A percentile compares a stretch with the other conserved stretches of the same genome.
Conservation (phyloP, 2,329 filamentous ascomycete genomes). For the Xylariaceae sp. region DNA sequence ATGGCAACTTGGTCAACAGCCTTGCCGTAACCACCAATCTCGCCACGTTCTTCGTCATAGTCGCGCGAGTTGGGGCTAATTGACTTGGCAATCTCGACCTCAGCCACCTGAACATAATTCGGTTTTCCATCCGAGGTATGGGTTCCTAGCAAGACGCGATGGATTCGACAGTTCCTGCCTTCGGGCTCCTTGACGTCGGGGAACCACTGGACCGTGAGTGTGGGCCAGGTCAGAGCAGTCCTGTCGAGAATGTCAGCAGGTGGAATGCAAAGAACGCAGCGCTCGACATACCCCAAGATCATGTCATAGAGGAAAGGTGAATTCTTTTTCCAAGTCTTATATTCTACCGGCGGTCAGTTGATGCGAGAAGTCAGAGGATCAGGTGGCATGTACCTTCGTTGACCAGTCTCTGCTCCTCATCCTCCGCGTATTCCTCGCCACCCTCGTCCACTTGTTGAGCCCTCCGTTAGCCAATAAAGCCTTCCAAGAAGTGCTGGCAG, state of each 20-base stretch:
- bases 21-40: conserved; percentile 88
- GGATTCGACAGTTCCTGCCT: conserved; percentile 79
- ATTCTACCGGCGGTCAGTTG: conserved; percentile 53
- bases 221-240: conserved; percentile 94
- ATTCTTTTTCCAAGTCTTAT: conserved; percentile 99
- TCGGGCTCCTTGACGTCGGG: conserved; percentile 86
- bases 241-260: conserved; percentile 31
- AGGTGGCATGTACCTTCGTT: conserved; percentile 66
- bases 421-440: conserved; percentile 62
- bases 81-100: conserved; percentile 84
- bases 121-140: conserved; percentile 81
- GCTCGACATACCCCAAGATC: conserved; percentile 65
- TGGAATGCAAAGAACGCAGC: not conserved
- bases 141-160: conserved; percentile 87
- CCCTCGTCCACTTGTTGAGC: conserved; percentile 40
- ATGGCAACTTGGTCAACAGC: conserved; percentile 63
- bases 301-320: conserved; percentile 97
- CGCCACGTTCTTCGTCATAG: conserved; percentile 85
- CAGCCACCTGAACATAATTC: conserved; percentile 92
- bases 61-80: conserved; percentile 68
- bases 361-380: not conserved
- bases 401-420: conserved; percentile 78
- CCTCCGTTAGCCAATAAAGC: conserved; percentile 14
- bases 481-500: not conserved
- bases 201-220: conserved; percentile 95